Conservation (phyloP, 2,329 filamentous ascomycete species). For the Metarhizium robertsii region DNA sequence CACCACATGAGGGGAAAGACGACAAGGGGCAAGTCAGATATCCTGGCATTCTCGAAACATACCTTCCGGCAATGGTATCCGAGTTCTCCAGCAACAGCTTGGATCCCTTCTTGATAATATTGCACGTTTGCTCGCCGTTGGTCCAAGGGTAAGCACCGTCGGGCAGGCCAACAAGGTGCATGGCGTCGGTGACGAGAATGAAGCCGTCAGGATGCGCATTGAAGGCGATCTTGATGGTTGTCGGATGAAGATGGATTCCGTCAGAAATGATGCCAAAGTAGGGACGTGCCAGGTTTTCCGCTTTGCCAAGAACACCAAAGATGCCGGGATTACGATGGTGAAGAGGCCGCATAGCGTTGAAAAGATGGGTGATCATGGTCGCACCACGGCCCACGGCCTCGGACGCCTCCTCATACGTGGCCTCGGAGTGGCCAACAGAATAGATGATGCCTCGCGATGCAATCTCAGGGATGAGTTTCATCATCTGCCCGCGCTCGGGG, state of each 20-base stretch:
- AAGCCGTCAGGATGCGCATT: conserved; percentile 77
- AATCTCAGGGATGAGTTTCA: conserved; percentile 57
- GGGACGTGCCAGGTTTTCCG: conserved; percentile 49
- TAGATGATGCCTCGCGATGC: conserved; percentile 58
- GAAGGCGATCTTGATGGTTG: conserved; percentile 81
- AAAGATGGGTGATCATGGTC: conserved; percentile 85
- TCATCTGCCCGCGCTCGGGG: conserved; percentile 68
- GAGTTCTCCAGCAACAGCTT: conserved; percentile 70
- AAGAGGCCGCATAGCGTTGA: conserved; percentile 87
- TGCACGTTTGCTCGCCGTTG: conserved; percentile 53
- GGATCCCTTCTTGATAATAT: conserved; percentile 61
- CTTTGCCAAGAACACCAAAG: conserved; percentile 72
- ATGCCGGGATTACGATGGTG: conserved; percentile 88
- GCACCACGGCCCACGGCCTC: conserved; percentile 64
- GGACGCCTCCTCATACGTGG: conserved; percentile 74
- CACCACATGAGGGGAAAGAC: not conserved
- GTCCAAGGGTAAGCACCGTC: conserved; percentile 84
- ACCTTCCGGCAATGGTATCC: conserved; percentile 68
- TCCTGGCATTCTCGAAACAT: conserved; percentile 20
- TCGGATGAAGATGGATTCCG: conserved; percentile 82
- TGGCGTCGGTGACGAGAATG: conserved; percentile 86
- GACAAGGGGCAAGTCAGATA: too few relatives aligned
- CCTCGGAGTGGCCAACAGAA: conserved; percentile 79
- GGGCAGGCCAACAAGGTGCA: conserved; percentile 75
- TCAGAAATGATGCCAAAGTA: conserved; percentile 88